Conservation (phyloP, 2,329 filamentous ascomycete species). For the Graphium sp. region DNA sequence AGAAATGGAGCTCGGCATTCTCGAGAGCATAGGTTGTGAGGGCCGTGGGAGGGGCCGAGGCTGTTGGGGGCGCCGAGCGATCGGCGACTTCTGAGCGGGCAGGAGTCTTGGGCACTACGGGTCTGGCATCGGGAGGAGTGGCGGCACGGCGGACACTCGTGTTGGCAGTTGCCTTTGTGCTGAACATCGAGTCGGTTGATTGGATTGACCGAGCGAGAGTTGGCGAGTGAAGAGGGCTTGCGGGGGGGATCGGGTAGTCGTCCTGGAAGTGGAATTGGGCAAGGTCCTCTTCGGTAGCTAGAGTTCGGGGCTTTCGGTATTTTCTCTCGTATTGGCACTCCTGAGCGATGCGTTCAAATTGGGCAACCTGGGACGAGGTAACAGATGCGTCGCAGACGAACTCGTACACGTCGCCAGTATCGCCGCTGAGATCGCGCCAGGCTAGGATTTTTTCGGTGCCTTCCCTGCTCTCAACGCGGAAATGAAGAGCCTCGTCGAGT, state of each 20-base stretch:
- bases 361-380: constrained; percentile 51
- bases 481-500: constrained; percentile 80
- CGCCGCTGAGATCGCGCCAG: constrained; percentile 89
- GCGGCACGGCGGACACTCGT: constrained; percentile 25
- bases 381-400: constrained; percentile 80
- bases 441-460: constrained; percentile 75
- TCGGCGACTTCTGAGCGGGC: constrained; percentile 1
- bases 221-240: constrained; percentile 45
- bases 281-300: constrained; percentile 68
- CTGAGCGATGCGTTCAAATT: constrained; percentile 68
- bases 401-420: constrained; percentile 89
- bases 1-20: constrained; percentile 75
- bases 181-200: constrained; percentile 38
- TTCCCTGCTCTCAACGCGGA: constrained; percentile 68
- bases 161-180: constrained; percentile 29
- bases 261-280: constrained; percentile 64
- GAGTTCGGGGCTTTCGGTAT: constrained; percentile 63
- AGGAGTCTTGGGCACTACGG: constrained; percentile 5
- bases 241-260: constrained; percentile 45
- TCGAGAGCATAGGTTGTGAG: constrained; percentile 61
- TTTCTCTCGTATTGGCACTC: constrained; percentile 98
- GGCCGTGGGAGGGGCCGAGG: constrained; percentile 38
- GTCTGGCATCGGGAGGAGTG: constrained; percentile 12
- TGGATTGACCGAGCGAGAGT: constrained; percentile 35
- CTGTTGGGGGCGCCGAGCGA: not conserved